These are phyloP conservation scores for Kandelia obovata DNA, from an alignment of 345 rosid genomes.

Conservation along the genomic window DNA sequence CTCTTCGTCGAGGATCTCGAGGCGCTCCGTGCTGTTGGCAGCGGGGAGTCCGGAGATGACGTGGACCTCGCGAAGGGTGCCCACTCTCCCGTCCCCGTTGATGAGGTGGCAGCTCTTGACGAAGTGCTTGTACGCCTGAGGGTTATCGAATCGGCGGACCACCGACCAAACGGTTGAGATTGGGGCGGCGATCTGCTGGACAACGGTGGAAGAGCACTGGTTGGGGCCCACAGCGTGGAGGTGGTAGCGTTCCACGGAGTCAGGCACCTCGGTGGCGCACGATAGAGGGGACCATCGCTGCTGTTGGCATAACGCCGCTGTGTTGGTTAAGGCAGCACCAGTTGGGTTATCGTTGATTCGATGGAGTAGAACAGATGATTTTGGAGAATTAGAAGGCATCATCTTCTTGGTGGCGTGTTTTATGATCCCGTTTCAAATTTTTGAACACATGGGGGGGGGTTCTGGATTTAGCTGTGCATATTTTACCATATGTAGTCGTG, in stretches of 20 bases:
- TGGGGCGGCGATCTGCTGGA: slow-evolving; percentile 33
- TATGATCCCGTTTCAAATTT: neutral
- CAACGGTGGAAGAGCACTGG: slow-evolving; percentile 33
- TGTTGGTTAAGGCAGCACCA: slow-evolving; percentile 2
- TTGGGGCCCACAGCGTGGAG: slow-evolving; percentile 24
- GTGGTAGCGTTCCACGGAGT: slow-evolving; percentile 23
- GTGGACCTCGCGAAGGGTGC: slow-evolving; percentile 33
- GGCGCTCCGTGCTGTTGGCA: slow-evolving; percentile 27
- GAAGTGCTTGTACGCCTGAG: slow-evolving; percentile 34
- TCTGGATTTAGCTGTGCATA: neutral
- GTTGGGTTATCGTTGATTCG: slow-evolving; percentile 23
- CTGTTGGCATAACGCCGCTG: slow-evolving; percentile 4
- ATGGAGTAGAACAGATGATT: slow-evolving; percentile 30
- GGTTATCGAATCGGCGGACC: slow-evolving; percentile 33
- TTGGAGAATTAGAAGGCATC: slow-evolving; percentile 27
- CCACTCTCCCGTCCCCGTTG: slow-evolving; percentile 29
- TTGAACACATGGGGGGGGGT: neutral
- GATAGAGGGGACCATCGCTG: slow-evolving; percentile 29
- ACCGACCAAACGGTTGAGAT: slow-evolving; percentile 35
- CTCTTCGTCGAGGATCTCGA: slow-evolving; percentile 41
- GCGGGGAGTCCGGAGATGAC: slow-evolving; percentile 38
- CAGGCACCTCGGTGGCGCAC: slow-evolving; percentile 20
- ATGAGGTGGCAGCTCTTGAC: slow-evolving; percentile 35
- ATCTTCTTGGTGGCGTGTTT: neutral
- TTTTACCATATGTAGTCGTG: neutral